Evolutionary conservation across 2,329 filamentous ascomycete genomes (phyloP), one percentile per base, ranked within the genome.

Genomic region (Trichoderma sp.): DNA sequence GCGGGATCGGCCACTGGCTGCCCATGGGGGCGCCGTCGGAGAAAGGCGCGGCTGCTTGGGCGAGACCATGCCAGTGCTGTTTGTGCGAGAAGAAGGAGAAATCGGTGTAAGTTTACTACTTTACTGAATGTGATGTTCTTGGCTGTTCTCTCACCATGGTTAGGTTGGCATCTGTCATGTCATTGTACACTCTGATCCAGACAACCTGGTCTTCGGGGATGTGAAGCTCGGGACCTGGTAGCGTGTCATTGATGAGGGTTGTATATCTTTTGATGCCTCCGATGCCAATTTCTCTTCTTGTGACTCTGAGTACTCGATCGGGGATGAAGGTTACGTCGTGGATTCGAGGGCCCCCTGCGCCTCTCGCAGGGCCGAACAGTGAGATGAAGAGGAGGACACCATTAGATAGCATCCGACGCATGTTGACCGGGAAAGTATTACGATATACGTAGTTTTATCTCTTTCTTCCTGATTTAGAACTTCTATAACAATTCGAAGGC

Each of bases 11-110:
- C 90, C 90, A 92, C 74, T 92, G 90, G 20, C 85, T 85, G 2
- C 87, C 88, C 34, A 83, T 78, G 0, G 89, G 88, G 0, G 88
- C 85, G 4, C 90, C 90, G 74, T 92, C 90, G 1, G 89, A 88
- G 79, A 91, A 92, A 0, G 88, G 88, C 1, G 88, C 87, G 36
- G 86, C 83, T 36, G 85, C 81, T 77, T 88, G 87, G 17, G 84
- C 86, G 9, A 92, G 82, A 13, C 90, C 90, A 79, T 92, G 90
- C 90, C 90, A 92, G 76, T 92, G 90, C 87, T 91, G n/a, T 34
- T 70, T 9, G 26, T 5, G 26, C 3, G 26, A 5, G 26, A 26
- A 26, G 26, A 26, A 26, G 26, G 4, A 3, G 4, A 3, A 26
- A 26, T 26, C 43, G 2, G 8, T 43, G 15, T 58, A 61, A 50